Evolutionary conservation across 2,329 filamentous ascomycete genomes (phyloP), one percentile per base, ranked within the genome.

Genomic region (Talaromyces verruculosus): DNA sequence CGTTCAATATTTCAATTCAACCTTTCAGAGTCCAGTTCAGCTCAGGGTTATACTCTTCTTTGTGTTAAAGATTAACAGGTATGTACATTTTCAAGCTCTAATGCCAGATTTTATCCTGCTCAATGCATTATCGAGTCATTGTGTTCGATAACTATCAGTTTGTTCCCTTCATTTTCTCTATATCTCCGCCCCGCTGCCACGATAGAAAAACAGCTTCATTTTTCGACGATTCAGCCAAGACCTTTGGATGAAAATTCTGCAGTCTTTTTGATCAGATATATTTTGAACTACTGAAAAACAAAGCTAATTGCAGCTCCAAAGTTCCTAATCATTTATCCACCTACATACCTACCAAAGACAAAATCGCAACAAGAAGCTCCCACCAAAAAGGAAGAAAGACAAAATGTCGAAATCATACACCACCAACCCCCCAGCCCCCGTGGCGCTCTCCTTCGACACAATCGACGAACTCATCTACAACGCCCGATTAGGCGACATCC

Each of bases 401-500:
- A 60, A n/a, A 60, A 60, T 60, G 57, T n/a, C 37, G 30, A 43
- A 60, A 45, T 47, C 58, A 33, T 33, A 64, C 30, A 33, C 57
- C 15, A 61, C 57, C 15, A 61, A 68, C 17, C 60, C 61, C 15
- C 59, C 67, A 1, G 47, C 64, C 17, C 73, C 73, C 58, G 62
- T 77, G 65, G 68, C 71, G 33, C 81, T 94, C 59, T 86, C 86
- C 60, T 88, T 91, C 75, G 93, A 97, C 63, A 87, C 93, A 77
- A 89, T 96, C 73, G 93, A 97, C 77, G 94, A 98, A 79, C 85
- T 98, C 70, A 87, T 98, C 71, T 97, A 97, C 81, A 88, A 92
- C 71, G 87, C 93, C 2, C 91, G 94, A 43, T 85, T 86, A 0
- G 92, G 92, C 69, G 93, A 97, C 69, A 82, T 88, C 65, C 80